These are phyloP conservation scores for Pythium vanterpoolii DNA, from an alignment of 352 stramenopile genomes.

Conservation along the genomic window DNA sequence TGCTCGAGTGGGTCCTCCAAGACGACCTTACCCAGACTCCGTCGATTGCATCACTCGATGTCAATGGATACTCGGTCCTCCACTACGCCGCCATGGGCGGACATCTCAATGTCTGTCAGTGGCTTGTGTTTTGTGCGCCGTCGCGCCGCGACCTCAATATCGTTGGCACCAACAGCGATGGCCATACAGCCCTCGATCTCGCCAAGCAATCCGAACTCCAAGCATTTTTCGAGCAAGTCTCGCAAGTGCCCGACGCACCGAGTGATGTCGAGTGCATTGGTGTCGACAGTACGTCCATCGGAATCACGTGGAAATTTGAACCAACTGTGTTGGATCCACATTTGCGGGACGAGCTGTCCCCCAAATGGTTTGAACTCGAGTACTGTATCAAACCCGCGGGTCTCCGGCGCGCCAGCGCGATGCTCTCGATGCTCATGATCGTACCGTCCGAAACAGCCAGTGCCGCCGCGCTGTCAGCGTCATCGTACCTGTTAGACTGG, in stretches of 20 bases:
- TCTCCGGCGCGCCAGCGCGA: conserved; percentile 36
- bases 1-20: conserved; percentile 49
- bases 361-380: conserved; percentile 54
- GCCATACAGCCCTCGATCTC: conserved; percentile 40
- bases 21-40: conserved; percentile 21
- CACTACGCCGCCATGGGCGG: conserved; percentile 68
- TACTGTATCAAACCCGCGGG: conserved; percentile 54
- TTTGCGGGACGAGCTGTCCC: conserved; percentile 36
- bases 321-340: conserved; percentile 23
- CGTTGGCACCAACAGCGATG: conserved; percentile 39
- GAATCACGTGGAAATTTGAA: conserved; percentile 55
- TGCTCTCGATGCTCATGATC: conserved; percentile 56
- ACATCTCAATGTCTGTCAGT: conserved; percentile 52
- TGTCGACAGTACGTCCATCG: conserved; percentile 45
- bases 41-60: conserved; percentile 36
- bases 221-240: conserved; percentile 39
- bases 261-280: conserved; percentile 41
- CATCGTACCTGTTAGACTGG: conserved; percentile 55
- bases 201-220: conserved; percentile 36
- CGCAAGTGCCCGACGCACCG: conserved; percentile 32
- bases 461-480: conserved; percentile 23
- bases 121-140: conserved; percentile 51
- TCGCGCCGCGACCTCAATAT: conserved; percentile 37
- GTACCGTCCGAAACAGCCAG: conserved; percentile 28
- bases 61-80: conserved; percentile 56